Base-by-base conservation (phyloP, 495 filamentous ascomycete genomes). In the Penicillium flavigenum region DNA sequence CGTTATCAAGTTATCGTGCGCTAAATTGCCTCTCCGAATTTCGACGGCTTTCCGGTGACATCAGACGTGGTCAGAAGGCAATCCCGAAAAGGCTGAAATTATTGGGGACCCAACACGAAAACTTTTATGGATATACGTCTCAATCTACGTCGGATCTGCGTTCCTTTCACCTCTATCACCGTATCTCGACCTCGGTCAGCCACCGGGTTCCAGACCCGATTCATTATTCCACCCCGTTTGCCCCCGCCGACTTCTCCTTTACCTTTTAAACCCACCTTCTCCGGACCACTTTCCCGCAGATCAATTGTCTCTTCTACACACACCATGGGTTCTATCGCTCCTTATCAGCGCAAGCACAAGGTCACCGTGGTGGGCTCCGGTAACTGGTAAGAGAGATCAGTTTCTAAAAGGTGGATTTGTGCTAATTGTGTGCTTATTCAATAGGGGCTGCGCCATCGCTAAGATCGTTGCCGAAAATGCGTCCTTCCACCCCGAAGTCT, bases 381-480 rank as follows among this genome's bases (percentile, higher is more conserved):
- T 58, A 99, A 99, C 72, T 99, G 95, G 93, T 92, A 79, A 59
- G 24, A 26, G 81, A 16, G 63, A 20, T 51, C 51, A 38, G 19
- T 49, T 11, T 14, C 42, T 32, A 24, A 20, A 55, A 19, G 9
- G 17, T 9, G 20, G 46, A n/a, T 34, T 1, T 9, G 7, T 19
- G 32, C 44, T 56, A 55, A 63, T 16, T 2, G 32, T 49, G 43
- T 45, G 31, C 31, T 32, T 60, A 43, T 55, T 61, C 26, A 3
- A 32, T 50, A 92, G 89, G 90, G 95, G 95, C 61, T 93, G 90
- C 41, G 92, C 94, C 42, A 97, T 99, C 69, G 87, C 92, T 63
- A 99, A 99, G 76, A 93, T 99, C 58, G 81, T 96, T 49, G 92
- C 94, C 56, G 92, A 99, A 75, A 98, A 96, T 75, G 87, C 91